Conservation (phyloP, 1,284 basidiomycete genomes). For the Phlebopus sp. region DNA sequence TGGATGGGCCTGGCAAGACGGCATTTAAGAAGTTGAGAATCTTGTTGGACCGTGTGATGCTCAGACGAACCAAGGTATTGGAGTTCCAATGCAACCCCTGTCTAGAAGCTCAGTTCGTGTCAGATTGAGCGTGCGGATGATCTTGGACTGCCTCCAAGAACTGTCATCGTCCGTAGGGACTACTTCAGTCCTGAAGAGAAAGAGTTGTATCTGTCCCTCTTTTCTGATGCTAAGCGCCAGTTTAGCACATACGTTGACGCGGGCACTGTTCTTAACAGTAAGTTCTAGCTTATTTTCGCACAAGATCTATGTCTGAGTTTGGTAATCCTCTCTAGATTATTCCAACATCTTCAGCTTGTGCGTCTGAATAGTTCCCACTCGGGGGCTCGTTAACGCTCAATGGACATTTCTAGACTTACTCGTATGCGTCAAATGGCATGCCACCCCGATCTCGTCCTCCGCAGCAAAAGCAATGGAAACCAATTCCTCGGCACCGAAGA, state of each 20-base stretch:
- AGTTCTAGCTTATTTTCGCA: too few relatives aligned
- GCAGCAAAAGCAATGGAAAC: constrained; percentile 75
- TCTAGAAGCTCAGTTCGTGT: constrained; percentile 3
- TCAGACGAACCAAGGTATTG: constrained; percentile 76
- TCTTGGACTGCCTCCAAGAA: constrained; percentile 94
- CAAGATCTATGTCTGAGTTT: background rate
- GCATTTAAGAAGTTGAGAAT: constrained; percentile 92
- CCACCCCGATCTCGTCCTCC: constrained; percentile 92
- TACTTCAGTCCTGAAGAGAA: constrained; percentile 97
- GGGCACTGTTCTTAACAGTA: constrained; percentile 91
- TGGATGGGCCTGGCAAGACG: constrained; percentile 67
- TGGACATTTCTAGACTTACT: constrained; percentile 50
- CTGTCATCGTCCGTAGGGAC: constrained; percentile 86
- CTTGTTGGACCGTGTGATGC: constrained; percentile 94
- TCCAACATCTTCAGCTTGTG: constrained; percentile 91
- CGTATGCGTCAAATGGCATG: constrained; percentile 96
- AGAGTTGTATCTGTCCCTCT: constrained; percentile 91
- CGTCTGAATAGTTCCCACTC: constrained; percentile 24
- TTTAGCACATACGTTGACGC: constrained; percentile 90
- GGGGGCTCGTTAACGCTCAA: background rate
- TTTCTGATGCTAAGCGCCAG: constrained; percentile 89
- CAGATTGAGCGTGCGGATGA: constrained; percentile 95
- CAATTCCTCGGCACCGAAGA: constrained; percentile 58
- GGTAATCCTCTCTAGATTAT: constrained; percentile 60
- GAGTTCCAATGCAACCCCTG: background rate